Evolutionary conservation across 352 stramenopile species (phyloP).

Genomic region (Pythium oligandrum): DNA sequence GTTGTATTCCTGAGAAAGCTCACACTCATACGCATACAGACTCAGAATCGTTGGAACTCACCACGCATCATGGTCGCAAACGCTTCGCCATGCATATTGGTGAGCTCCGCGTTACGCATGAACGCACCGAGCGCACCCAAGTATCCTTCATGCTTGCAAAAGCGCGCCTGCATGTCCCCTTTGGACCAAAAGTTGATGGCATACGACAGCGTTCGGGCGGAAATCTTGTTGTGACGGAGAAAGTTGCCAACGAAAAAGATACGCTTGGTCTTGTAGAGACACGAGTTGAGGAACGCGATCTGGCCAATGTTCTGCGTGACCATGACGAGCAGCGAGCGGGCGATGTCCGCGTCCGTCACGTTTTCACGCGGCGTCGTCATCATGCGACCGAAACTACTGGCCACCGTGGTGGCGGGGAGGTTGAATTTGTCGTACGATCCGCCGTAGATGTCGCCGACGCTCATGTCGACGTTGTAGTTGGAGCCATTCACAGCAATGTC

Average conservation of each 20-base stretch:
- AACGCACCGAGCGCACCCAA: slow-evolving; percentile 97
- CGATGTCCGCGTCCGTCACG: slow-evolving; percentile 95
- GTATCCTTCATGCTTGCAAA: slow-evolving; percentile 98
- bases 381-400: slow-evolving; percentile 96
- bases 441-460: slow-evolving; percentile 99
- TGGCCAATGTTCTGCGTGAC: slow-evolving; percentile 98
- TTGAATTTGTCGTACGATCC: slow-evolving; percentile 94
- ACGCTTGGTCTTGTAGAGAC: slow-evolving; percentile 94
- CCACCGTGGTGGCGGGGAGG: slow-evolving; percentile 88
- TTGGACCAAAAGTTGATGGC: slow-evolving; percentile 99
- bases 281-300: slow-evolving; percentile 97
- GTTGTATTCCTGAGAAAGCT: too few relatives aligned
- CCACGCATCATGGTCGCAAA: slow-evolving; percentile 20
- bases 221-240: slow-evolving; percentile 97
- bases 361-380: slow-evolving; percentile 54
- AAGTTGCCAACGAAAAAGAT: slow-evolving; percentile 99
- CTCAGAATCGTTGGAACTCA: too few relatives aligned
- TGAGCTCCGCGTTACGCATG: slow-evolving; percentile 80
- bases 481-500: slow-evolving; percentile 75
- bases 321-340: slow-evolving; percentile 96
- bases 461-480: slow-evolving; percentile 93
- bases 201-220: slow-evolving; percentile 87
- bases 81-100: slow-evolving; percentile 57
- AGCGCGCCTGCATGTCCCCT: slow-evolving; percentile 88
- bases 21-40: too few relatives aligned